These are phyloP conservation scores for Cupressus sempervirens DNA, from an alignment of 75 land plant species.

Conservation along the genomic window DNA sequence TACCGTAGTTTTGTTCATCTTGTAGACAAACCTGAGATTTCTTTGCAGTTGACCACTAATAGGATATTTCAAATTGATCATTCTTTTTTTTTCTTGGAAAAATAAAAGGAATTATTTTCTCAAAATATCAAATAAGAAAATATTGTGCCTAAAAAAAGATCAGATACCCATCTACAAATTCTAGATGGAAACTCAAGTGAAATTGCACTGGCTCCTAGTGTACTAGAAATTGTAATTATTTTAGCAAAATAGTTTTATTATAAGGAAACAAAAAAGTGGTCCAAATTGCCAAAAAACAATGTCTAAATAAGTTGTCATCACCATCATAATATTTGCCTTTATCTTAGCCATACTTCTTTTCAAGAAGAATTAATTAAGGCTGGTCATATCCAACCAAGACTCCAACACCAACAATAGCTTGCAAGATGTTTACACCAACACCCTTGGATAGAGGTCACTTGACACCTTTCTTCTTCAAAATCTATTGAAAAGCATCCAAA, in stretches of 20 bases:
- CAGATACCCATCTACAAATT: not conserved
- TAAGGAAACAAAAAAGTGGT: not conserved
- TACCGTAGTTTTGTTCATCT: too few species aligned
- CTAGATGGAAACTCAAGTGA: not conserved
- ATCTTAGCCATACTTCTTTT: slow-evolving; percentile 40
- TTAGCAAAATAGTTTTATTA: not conserved
- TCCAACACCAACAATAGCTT: slow-evolving; percentile 52
- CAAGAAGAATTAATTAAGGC: slow-evolving; percentile 39
- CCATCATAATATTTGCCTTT: slow-evolving; percentile 20
- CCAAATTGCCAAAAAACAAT: not conserved
- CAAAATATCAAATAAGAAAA: not conserved
- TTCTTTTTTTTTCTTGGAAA: too few species aligned
- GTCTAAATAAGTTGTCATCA: not conserved
- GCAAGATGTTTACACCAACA: slow-evolving; percentile 47
- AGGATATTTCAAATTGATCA: too few species aligned
- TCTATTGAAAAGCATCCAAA: slow-evolving; percentile 28
- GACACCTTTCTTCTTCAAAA: slow-evolving; percentile 34
- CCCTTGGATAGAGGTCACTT: slow-evolving; percentile 55
- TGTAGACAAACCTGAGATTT: too few species aligned
- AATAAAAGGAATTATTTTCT: too few species aligned
- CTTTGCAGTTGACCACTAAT: too few species aligned
- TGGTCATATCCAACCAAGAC: slow-evolving; percentile 46
- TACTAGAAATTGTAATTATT: not conserved
- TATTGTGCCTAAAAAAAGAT: not conserved
- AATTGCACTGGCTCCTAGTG: not conserved